Base-by-base conservation (phyloP, 2,329 filamentous ascomycete genomes). In the Trichoderma koningiopsis region DNA sequence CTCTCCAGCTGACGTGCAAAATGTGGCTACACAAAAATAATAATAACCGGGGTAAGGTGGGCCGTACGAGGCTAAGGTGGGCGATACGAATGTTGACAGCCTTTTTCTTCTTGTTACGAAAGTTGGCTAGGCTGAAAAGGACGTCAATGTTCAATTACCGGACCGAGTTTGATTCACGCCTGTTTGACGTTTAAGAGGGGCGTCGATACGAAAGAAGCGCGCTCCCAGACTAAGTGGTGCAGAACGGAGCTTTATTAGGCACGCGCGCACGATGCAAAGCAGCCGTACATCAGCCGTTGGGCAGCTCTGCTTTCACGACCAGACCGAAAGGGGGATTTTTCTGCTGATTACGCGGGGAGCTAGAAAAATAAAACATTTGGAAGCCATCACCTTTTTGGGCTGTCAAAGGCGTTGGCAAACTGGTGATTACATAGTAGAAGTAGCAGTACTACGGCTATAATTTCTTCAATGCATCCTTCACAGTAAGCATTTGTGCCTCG, bases 221-320 rank as follows among this genome's bases (percentile, higher is more conserved):
- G 24, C n/a, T 19, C 37, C 1, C 16, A 40, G 24, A 33, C 19
- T 40, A n/a, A 19, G 19, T n/a, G 19, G 29, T 22, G 29, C 35
- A 58, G 53, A 49, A 58, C 52, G 52, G 63, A 58, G 53, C 43
- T 58, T 58, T 35, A 35, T 35, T 58, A 66, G 63, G 52, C 61
- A 43, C 61, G 43, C 56, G 49, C 22, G 33, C 31, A 29, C 53
- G 29, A 57, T 57, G 63, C 63, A 58, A 58, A 35, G 63, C 52
- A 57, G 29, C 63, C 52, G 52, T 58, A 58, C 52, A 66, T 66
- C 63, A 56, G 63, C 63, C 53, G 63, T 66, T 58, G 63, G 63
- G 63, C 47, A 66, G 53, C 53, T 43, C 16, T 66, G 63, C 63
- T 66, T 66, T 40, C 13, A 13, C 22, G 37, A 29, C 63, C 27